A percentile compares a stretch with the other conserved stretches of the same genome.
phyloP scores from a whole-genome alignment of 495 filamentous ascomycete genomes.

The Podospora fimiseda region DNA sequence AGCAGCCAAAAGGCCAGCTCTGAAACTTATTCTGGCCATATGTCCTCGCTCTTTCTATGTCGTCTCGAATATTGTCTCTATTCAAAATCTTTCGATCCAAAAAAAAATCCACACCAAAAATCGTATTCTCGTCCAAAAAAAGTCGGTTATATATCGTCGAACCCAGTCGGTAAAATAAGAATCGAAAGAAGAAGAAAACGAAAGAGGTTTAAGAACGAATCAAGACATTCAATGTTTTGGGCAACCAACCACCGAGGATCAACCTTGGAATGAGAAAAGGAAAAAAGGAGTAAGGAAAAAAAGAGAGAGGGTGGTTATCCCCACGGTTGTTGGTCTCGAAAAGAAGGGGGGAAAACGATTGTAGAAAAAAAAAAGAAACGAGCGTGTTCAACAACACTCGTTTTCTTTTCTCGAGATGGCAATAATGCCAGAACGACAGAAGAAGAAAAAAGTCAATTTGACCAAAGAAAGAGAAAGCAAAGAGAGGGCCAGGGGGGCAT shows the following conservation, averaged over 20 bases:
- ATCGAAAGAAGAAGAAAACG: conserved; percentile 18
- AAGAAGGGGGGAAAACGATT: conserved; percentile 7
- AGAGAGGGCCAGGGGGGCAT: conserved; percentile 6
- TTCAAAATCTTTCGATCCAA: background rate
- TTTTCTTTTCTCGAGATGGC: conserved; percentile 12
- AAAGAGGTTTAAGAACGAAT: conserved; percentile 21
- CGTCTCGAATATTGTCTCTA: background rate
- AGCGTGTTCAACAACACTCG: conserved; percentile 12
- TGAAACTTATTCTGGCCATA: conserved; percentile 7
- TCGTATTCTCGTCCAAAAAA: background rate
- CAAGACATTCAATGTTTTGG: conserved; percentile 10
- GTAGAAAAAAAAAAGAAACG: conserved; percentile 31
- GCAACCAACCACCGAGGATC: conserved; percentile 39
- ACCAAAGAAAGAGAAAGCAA: conserved; percentile 5
- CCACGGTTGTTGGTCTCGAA: no score
- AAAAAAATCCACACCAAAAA: background rate
- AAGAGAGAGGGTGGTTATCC: background rate
- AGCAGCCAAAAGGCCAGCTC: conserved; percentile 32
- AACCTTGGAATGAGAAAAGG: conserved; percentile 47
- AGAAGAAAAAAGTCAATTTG: conserved; percentile 6
- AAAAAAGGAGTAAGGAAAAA: background rate
- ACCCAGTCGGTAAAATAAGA: conserved; percentile 20
- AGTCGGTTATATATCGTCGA: conserved; percentile 12
- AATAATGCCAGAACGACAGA: conserved; percentile 7
- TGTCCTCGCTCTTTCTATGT: background rate